A percentile compares a stretch with the other conserved stretches of the same genome.
phyloP scores from a whole-genome alignment of 1,139 yeast genomes.

The Neolecta irregularis region DNA sequence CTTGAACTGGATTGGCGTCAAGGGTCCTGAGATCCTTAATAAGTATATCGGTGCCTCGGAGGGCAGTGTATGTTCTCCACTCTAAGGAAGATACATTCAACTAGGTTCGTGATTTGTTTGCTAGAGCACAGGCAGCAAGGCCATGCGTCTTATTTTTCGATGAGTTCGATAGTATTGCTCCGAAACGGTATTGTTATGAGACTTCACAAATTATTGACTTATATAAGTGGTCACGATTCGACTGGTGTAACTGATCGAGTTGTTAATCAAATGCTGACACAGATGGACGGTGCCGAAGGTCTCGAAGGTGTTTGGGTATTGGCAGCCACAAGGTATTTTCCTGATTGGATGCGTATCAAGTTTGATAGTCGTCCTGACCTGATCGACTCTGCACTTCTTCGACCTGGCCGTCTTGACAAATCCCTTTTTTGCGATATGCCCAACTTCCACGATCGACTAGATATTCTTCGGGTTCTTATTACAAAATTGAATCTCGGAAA shows the following conservation, averaged over 20 bases:
- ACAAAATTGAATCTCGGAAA: conserved; percentile 27
- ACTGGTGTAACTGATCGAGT: conserved; percentile 97
- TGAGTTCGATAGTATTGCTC: conserved; percentile 94
- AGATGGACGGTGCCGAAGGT: conserved; percentile 99
- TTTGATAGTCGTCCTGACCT: conserved; percentile 45
- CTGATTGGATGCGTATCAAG: neutral
- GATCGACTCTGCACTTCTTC: conserved; percentile 81
- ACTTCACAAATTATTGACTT: neutral
- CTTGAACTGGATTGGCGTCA: conserved; percentile 77
- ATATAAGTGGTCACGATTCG: conserved; percentile 72
- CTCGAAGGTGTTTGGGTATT: conserved; percentile 89
- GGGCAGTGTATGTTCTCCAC: too few species aligned
- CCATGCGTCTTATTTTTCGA: conserved; percentile 92
- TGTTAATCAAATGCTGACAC: conserved; percentile 90
- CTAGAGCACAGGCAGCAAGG: conserved; percentile 83
- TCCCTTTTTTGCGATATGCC: conserved; percentile 87
- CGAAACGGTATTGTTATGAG: conserved; percentile 35
- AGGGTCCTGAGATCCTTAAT: conserved; percentile 91
- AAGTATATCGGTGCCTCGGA: conserved; percentile 97
- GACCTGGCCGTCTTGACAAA: conserved; percentile 94
- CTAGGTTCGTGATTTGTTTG: conserved; percentile 84
- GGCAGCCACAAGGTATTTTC: conserved; percentile 55
- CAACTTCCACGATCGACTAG: conserved; percentile 47
- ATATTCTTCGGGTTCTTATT: conserved; percentile 48
- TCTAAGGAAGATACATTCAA: too few species aligned